phyloP scores from a whole-genome alignment of 2,329 filamentous ascomycete species.

The Nemania diffusa region DNA sequence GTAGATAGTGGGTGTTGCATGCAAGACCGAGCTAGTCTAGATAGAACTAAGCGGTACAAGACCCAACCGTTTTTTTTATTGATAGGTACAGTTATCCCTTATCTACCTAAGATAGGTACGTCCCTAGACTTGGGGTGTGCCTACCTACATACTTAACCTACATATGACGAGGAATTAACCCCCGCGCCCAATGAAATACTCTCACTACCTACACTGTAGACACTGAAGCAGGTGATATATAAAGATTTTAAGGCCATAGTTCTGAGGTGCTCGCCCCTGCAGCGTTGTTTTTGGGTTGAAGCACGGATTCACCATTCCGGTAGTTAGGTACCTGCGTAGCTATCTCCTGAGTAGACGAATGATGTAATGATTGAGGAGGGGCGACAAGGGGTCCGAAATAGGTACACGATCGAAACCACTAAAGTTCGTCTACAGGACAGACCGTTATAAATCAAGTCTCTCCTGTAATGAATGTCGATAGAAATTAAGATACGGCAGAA shows the following conservation, averaged over 20 bases:
- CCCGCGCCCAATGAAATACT: not conserved
- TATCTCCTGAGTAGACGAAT: constrained; percentile 8
- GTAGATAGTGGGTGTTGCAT: not conserved
- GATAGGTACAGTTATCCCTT: not conserved
- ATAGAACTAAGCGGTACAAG: not conserved
- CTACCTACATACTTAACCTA: too few relatives aligned
- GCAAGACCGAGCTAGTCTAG: not conserved
- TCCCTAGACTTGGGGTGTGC: not conserved
- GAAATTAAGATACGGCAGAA: too few relatives aligned
- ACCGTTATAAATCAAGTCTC: too few relatives aligned
- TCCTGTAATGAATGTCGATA: too few relatives aligned
- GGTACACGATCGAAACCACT: too few relatives aligned
- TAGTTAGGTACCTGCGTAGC: not conserved
- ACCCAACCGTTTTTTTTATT: not conserved
- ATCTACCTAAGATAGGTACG: not conserved
- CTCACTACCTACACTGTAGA: not conserved
- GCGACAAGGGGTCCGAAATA: constrained; percentile 6
- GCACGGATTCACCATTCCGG: too few relatives aligned
- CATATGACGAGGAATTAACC: not conserved
- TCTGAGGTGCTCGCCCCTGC: not conserved
- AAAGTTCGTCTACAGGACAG: too few relatives aligned
- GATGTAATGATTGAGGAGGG: constrained; percentile 23
- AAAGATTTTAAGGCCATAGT: not conserved
- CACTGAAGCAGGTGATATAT: not conserved
- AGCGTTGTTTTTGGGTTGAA: constrained; percentile 3